Evolutionary conservation across 2,329 filamentous ascomycete species (phyloP).

Genomic region (Colletotrichum nymphaeae): DNA sequence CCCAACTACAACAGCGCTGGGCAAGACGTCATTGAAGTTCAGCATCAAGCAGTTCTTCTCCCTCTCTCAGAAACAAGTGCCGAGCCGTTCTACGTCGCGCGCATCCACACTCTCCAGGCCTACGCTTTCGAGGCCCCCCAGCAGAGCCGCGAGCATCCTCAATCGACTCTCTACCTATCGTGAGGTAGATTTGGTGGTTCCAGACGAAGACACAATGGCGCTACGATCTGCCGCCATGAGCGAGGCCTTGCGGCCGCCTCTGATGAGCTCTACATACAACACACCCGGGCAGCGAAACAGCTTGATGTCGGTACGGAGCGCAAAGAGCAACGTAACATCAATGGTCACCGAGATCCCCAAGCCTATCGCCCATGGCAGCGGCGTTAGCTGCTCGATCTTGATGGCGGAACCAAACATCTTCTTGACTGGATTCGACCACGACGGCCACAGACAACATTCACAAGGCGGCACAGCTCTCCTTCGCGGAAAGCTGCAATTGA

Average conservation of each 20-base stretch:
- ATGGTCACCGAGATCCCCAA: conserved; percentile 70
- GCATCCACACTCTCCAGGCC: conserved; percentile 29
- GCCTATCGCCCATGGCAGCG: conserved; percentile 82
- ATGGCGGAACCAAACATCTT: conserved; percentile 86
- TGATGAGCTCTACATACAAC: conserved; percentile 39
- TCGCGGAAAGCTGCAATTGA: conserved; percentile 83
- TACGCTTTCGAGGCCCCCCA: conserved; percentile 18
- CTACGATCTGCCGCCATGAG: conserved; percentile 32
- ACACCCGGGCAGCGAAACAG: conserved; percentile 56
- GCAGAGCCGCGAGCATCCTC: conserved; percentile 27
- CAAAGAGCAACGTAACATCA: conserved; percentile 63
- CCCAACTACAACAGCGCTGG: conserved; percentile 21
- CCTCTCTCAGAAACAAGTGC: conserved; percentile 31
- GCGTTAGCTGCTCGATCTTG: conserved; percentile 78
- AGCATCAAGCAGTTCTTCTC: conserved; percentile 33
- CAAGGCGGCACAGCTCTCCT: conserved; percentile 83
- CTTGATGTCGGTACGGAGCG: conserved; percentile 61
- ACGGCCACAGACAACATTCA: conserved; percentile 62
- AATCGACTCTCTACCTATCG: conserved; percentile 27
- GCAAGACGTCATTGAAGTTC: conserved; percentile 35
- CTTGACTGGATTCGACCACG: conserved; percentile 81
- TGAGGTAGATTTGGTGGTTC: conserved; percentile 30
- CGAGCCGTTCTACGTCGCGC: conserved; percentile 24
- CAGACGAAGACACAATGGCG: conserved; percentile 37
- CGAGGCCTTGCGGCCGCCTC: conserved; percentile 32